Evolutionary conservation across 1,284 basidiomycete species (phyloP).

Genomic region (Bondarzewia mesenterica): DNA sequence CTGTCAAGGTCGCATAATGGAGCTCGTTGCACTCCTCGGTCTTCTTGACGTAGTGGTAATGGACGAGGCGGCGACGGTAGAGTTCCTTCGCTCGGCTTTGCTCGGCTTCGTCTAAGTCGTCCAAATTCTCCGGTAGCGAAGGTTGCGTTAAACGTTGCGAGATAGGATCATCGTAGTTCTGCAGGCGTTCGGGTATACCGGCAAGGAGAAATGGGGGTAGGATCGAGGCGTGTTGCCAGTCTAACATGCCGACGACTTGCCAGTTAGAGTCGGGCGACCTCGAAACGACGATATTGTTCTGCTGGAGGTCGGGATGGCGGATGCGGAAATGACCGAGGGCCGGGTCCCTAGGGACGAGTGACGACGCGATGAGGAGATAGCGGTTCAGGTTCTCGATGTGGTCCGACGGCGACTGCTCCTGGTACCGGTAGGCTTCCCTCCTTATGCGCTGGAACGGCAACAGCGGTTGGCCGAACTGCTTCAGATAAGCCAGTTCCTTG

Average conservation of each 20-base stretch:
- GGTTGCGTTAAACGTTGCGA: slow-evolving; percentile 30
- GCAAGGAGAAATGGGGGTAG: slow-evolving; percentile 38
- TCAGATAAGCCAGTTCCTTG: slow-evolving; percentile 44
- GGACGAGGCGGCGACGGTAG: slow-evolving; percentile 34
- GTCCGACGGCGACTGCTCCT: slow-evolving; percentile 38
- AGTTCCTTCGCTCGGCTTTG: slow-evolving; percentile 21
- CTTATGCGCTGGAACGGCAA: slow-evolving; percentile 37
- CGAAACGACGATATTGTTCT: slow-evolving; percentile 30
- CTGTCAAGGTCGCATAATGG: slow-evolving; percentile 28
- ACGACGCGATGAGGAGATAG: slow-evolving; percentile 29
- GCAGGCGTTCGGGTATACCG: slow-evolving; percentile 32
- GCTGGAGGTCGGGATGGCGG: slow-evolving; percentile 32
- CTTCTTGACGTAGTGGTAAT: slow-evolving; percentile 35
- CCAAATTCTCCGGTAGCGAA: slow-evolving; percentile 30
- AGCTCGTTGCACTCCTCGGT: slow-evolving; percentile 33
- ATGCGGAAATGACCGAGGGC: slow-evolving; percentile 22
- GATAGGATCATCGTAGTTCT: slow-evolving; percentile 35
- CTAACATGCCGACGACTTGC: slow-evolving; percentile 28
- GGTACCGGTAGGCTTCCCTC: slow-evolving; percentile 36
- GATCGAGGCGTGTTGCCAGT: slow-evolving; percentile 40
- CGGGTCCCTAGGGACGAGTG: slow-evolving; percentile 27
- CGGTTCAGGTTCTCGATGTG: slow-evolving; percentile 29
- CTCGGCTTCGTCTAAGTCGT: slow-evolving; percentile 23
- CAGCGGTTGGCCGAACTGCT: slow-evolving; percentile 39
- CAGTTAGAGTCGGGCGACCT: slow-evolving; percentile 20